phyloP scores from a whole-genome alignment of 352 stramenopile species.

The Globisporangium alternatum region DNA sequence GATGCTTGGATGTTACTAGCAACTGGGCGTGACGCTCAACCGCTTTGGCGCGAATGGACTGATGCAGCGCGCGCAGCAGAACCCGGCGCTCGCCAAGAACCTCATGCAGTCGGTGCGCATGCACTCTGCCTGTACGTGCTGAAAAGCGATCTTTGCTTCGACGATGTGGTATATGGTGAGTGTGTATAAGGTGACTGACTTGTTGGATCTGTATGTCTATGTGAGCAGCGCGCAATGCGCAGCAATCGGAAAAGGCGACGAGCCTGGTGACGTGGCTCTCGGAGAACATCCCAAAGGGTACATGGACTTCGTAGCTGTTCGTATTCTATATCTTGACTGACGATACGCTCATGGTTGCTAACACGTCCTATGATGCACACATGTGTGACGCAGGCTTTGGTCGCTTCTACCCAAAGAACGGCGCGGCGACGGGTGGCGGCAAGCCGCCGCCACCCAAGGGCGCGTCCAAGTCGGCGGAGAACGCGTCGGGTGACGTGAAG shows the following conservation, averaged over 20 bases:
- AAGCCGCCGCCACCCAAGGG: constrained; percentile 55
- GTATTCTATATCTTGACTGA: background rate
- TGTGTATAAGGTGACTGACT: background rate
- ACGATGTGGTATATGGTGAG: background rate
- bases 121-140: constrained; percentile 53
- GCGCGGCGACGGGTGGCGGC: constrained; percentile 20
- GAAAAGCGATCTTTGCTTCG: background rate
- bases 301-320: background rate
- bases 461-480: constrained; percentile 42
- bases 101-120: constrained; percentile 48
- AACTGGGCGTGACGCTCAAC: constrained; percentile 60
- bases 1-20: constrained; percentile 27
- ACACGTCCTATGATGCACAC: background rate
- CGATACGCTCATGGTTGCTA: too few relatives aligned
- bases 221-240: constrained; percentile 36
- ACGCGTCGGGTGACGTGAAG: constrained; percentile 50
- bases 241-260: constrained; percentile 47
- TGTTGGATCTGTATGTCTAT: background rate
- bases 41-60: constrained; percentile 44
- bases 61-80: constrained; percentile 29
- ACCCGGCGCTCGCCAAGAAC: constrained; percentile 37
- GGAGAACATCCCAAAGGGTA: constrained; percentile 75
- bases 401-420: constrained; percentile 85
- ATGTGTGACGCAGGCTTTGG: constrained; percentile 48
- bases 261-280: constrained; percentile 74